phyloP scores from a whole-genome alignment of 352 stramenopile species.

The Phytophthora brassicae region DNA sequence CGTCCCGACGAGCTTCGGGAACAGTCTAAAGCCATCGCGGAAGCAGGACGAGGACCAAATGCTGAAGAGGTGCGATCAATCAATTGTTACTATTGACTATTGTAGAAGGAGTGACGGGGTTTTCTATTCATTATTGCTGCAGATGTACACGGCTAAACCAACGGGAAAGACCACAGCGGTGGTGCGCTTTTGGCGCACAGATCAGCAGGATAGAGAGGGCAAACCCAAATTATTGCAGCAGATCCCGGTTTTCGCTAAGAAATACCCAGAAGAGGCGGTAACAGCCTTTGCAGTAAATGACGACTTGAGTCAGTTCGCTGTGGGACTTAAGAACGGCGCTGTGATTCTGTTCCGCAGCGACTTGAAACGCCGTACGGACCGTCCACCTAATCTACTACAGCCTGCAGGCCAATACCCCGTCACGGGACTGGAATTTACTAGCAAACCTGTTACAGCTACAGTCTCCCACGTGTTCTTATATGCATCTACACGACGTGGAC shows the following conservation, averaged over 20 bases:
- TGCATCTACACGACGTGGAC: slow-evolving; percentile 70
- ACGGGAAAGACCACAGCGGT: slow-evolving; percentile 71
- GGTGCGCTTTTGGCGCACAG: slow-evolving; percentile 86
- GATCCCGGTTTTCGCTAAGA: slow-evolving; percentile 86
- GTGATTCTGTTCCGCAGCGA: slow-evolving; percentile 85
- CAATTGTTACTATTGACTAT: slow-evolving; percentile 1
- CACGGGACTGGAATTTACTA: slow-evolving; percentile 77
- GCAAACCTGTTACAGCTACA: slow-evolving; percentile 68
- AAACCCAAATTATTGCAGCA: slow-evolving; percentile 86
- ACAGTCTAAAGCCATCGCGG: slow-evolving; percentile 78
- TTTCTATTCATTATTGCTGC: background rate
- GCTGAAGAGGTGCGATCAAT: slow-evolving; percentile 51
- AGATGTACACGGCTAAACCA: slow-evolving; percentile 71
- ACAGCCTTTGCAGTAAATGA: slow-evolving; percentile 86
- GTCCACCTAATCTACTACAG: slow-evolving; percentile 70
- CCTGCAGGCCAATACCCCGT: slow-evolving; percentile 80
- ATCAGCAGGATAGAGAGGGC: slow-evolving; percentile 86
- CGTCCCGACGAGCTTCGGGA: slow-evolving; percentile 72
- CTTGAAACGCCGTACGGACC: slow-evolving; percentile 73
- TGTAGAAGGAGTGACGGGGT: no score
- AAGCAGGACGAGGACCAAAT: slow-evolving; percentile 60
- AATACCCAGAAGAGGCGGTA: slow-evolving; percentile 86
- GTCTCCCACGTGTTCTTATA: slow-evolving; percentile 78
- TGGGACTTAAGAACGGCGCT: slow-evolving; percentile 81
- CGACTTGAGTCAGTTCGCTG: slow-evolving; percentile 78